A percentile compares a stretch with the other conserved stretches of the same genome.
phyloP scores from a whole-genome alignment of 192 early-diverging fungal species.

The Umbelopsis sp. region DNA sequence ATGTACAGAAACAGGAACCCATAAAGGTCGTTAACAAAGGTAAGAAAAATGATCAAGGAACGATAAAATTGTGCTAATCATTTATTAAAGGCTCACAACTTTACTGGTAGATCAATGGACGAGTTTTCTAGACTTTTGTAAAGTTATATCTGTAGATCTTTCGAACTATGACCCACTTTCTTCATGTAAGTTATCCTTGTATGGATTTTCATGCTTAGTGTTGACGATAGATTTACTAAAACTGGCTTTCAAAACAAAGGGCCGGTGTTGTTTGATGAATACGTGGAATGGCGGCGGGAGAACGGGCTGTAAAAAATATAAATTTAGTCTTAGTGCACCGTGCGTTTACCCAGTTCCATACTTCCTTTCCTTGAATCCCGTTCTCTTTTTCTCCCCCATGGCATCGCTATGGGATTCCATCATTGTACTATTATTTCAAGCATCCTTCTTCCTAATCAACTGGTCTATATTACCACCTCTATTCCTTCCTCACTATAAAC shows the following conservation, averaged over 20 bases:
- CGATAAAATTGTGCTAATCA: neutral
- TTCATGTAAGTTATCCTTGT: conserved; percentile 28
- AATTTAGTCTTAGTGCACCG: neutral
- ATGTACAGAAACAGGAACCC: conserved; percentile 12
- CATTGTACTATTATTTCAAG: conserved; percentile 20
- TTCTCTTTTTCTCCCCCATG: neutral
- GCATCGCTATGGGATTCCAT: conserved; percentile 11
- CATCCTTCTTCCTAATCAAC: conserved; percentile 9
- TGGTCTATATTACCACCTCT: conserved; percentile 10
- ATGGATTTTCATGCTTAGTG: neutral
- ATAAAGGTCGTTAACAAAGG: conserved; percentile 36
- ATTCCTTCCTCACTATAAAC: conserved; percentile 15
- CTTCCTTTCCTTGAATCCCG: neutral
- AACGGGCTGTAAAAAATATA: neutral
- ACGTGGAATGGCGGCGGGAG: conserved; percentile 27
- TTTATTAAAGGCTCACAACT: no score
- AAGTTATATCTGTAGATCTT: conserved; percentile 18
- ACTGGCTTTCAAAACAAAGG: conserved; percentile 7
- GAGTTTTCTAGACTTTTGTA: conserved; percentile 27
- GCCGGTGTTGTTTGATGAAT: conserved; percentile 32
- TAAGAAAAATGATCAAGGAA: neutral
- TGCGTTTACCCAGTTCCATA: neutral
- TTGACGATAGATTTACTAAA: neutral
- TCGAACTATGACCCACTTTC: conserved; percentile 26
- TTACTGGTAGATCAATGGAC: conserved; percentile 28